phyloP scores from a whole-genome alignment of 2,329 filamentous ascomycete species.

The Hypoxylon sp. region DNA sequence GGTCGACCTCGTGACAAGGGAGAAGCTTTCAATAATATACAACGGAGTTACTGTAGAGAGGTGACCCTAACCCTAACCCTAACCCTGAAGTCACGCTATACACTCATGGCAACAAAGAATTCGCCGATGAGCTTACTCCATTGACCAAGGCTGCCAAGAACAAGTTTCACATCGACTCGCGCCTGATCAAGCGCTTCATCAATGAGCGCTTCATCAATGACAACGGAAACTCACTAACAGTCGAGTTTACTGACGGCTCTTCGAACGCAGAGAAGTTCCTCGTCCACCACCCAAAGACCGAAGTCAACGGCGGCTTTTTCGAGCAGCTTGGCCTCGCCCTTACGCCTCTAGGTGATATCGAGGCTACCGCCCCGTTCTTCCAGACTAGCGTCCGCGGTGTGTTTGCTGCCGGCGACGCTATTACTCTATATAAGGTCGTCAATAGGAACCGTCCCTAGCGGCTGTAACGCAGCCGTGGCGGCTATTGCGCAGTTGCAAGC shows the following conservation, averaged over 20 bases:
- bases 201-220: too few relatives aligned
- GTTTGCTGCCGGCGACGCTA: slow-evolving; percentile 46
- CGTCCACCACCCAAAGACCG: slow-evolving; percentile 40
- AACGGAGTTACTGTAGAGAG: too few relatives aligned
- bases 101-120: slow-evolving; percentile 40
- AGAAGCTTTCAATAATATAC: too few relatives aligned
- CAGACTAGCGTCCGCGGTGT: slow-evolving; percentile 42
- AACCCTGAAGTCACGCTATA: slow-evolving; percentile 44
- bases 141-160: background rate
- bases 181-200: slow-evolving; percentile 45
- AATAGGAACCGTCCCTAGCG: slow-evolving; percentile 38
- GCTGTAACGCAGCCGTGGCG: slow-evolving; percentile 42
- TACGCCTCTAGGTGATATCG: slow-evolving; percentile 38
- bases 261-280: slow-evolving; percentile 44
- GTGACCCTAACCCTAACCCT: too few relatives aligned
- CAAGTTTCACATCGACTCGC: slow-evolving; percentile 39
- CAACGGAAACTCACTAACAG: slow-evolving; percentile 21
- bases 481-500: slow-evolving; percentile 40
- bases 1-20: too few relatives aligned
- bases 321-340: slow-evolving; percentile 35
- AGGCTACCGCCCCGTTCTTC: slow-evolving; percentile 33
- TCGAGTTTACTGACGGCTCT: slow-evolving; percentile 40
- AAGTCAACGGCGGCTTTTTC: slow-evolving; percentile 37
- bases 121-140: slow-evolving; percentile 29
- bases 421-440: slow-evolving; percentile 41